phyloP scores from a whole-genome alignment of 352 stramenopile species.

The Globisporangium carolinianum region DNA sequence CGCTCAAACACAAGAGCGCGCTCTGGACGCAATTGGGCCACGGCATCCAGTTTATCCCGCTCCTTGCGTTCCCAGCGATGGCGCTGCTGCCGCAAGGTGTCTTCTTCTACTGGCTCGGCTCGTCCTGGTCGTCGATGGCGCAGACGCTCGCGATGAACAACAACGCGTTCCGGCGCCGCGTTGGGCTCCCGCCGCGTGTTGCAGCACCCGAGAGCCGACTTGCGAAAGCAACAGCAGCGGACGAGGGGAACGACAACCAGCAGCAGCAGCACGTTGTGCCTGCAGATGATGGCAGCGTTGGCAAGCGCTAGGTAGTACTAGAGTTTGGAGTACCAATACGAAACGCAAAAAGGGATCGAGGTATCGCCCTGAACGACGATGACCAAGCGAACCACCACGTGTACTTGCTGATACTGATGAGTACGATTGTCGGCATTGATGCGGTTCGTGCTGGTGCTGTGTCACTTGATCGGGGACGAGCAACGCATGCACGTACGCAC shows the following conservation, averaged over 20 bases:
- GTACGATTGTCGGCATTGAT: no score
- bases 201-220: constrained; percentile 7
- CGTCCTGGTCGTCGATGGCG: constrained; percentile 57
- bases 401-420: no score
- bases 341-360: no score
- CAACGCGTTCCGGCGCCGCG: constrained; percentile 48
- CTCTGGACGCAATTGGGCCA: constrained; percentile 38
- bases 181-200: constrained; percentile 46
- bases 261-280: neutral
- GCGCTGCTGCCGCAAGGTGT: constrained; percentile 54
- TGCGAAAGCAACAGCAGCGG: constrained; percentile 1
- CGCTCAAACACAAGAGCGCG: constrained; percentile 35
- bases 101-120: constrained; percentile 79
- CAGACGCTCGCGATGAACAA: constrained; percentile 60
- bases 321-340: no score
- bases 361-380: no score
- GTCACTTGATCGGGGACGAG: no score
- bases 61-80: constrained; percentile 48
- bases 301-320: neutral
- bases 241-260: neutral
- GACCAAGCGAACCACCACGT: no score
- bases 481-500: no score
- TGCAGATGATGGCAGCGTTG: neutral
- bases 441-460: no score
- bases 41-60: constrained; percentile 40